phyloP scores from a whole-genome alignment of 495 filamentous ascomycete genomes.

The Podospora australis region DNA sequence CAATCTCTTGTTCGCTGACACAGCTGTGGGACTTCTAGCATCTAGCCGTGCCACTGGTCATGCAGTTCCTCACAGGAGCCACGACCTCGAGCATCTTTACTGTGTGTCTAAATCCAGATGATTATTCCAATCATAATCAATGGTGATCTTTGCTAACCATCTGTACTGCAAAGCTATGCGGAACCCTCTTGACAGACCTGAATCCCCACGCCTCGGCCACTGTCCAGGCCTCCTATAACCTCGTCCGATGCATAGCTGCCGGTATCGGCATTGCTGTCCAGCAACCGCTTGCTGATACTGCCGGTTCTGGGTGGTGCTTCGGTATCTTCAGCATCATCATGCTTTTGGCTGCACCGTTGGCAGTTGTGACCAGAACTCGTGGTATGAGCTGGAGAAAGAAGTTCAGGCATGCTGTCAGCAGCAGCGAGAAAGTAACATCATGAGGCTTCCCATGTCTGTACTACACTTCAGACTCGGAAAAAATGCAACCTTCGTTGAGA shows the following conservation, averaged over 20 bases:
- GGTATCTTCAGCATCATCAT: constrained; percentile 1
- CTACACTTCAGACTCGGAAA: no score
- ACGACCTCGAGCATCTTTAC: constrained; percentile 2
- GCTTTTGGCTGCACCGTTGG: not conserved
- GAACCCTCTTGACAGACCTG: constrained; percentile 26
- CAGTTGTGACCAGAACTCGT: no score
- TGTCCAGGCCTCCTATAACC: constrained; percentile 6
- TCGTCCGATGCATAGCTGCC: constrained; percentile 6
- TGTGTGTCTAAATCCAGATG: not conserved
- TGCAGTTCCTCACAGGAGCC: constrained; percentile 6
- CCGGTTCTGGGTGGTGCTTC: constrained; percentile 4
- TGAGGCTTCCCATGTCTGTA: no score
- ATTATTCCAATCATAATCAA: no score
- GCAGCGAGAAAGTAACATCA: no score
- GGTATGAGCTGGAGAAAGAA: no score
- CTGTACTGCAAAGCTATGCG: constrained; percentile 7
- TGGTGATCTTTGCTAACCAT: not conserved
- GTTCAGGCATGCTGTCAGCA: no score
- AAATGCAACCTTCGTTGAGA: no score
- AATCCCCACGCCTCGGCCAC: constrained; percentile 14
- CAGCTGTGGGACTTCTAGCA: not conserved
- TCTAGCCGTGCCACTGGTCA: constrained; percentile 7
- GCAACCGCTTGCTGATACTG: constrained; percentile 4
- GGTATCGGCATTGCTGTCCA: constrained; percentile 2
- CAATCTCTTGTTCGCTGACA: not conserved